A percentile compares a stretch with the other conserved stretches of the same genome.
phyloP scores from a whole-genome alignment of 2,329 filamentous ascomycete species.

The Botrytis elliptica region DNA sequence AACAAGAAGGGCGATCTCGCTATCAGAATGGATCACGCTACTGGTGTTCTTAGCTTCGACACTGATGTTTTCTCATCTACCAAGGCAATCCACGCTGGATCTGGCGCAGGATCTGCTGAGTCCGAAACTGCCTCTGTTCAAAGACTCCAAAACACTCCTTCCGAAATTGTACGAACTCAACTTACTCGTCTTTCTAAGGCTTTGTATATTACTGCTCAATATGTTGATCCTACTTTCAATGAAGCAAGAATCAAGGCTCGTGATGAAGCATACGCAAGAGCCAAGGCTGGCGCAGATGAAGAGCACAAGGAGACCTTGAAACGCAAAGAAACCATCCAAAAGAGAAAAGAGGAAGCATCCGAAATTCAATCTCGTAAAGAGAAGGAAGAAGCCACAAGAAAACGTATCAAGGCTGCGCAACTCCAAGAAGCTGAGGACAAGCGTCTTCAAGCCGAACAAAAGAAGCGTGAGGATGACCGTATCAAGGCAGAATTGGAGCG shows the following conservation, averaged over 20 bases:
- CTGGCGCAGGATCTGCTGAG: conserved; percentile 83
- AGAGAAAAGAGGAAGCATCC: conserved; percentile 94
- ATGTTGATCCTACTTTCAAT: conserved; percentile 88
- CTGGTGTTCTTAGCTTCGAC: conserved; percentile 93
- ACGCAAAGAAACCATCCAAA: conserved; percentile 87
- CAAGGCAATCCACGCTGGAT: conserved; percentile 85
- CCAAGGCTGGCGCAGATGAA: conserved; percentile 83
- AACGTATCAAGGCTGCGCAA: conserved; percentile 81
- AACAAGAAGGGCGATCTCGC: conserved; percentile 99
- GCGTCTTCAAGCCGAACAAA: conserved; percentile 87
- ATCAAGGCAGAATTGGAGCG: conserved; percentile 84
- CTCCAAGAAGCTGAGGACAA: conserved; percentile 86
- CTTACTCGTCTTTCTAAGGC: conserved; percentile 88
- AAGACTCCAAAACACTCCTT: conserved; percentile 93
- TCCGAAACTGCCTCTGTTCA: conserved; percentile 81
- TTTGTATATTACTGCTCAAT: conserved; percentile 90
- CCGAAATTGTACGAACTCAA: conserved; percentile 95
- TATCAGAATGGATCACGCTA: conserved; percentile 93
- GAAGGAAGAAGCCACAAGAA: conserved; percentile 87
- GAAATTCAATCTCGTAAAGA: conserved; percentile 85
- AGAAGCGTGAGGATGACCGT: conserved; percentile 83
- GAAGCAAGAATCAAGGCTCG: conserved; percentile 77
- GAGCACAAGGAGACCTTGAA: conserved; percentile 84
- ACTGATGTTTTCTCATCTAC: conserved; percentile 97
- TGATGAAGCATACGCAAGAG: conserved; percentile 74